Base-by-base conservation (phyloP, 2,329 filamentous ascomycete species). In the Neurospora sp. region DNA sequence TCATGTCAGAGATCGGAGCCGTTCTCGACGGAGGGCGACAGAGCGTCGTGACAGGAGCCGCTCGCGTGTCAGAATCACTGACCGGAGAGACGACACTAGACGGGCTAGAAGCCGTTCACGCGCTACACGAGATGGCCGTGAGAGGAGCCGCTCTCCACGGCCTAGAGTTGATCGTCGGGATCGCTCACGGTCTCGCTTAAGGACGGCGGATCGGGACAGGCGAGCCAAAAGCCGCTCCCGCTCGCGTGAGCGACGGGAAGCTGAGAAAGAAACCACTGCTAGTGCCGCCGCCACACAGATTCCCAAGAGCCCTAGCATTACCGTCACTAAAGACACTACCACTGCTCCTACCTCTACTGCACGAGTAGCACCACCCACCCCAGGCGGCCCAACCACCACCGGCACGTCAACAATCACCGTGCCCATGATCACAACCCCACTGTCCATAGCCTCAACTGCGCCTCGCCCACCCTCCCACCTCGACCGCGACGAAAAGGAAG, bases 401-500 rank as follows among this genome's bases (percentile, higher is more conserved):
- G 69, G 10, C 69, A 71, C 6, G 71, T 73, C 23, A 73, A 71
- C 40, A 73, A 74, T 6, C 65, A 68, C 33, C 68, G 71, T 37
- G 70, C 72, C 6, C 69, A 71, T 6, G 73, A 73, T 38, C 67
- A 70, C 28, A 72, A 75, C 41, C 75, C 72, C 81, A 82, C 23
- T 85, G 85, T 33, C 82, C 82, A 37, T 82, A 82, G 3, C 78
- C 4, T 28, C 68, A 5, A 69, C 46, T 12, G 66, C 67, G 8
- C 75, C 77, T 4, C 78, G 80, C 38, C 80, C 81, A 1, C 78
- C 81, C 2, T 79, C 81, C 0, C 78, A 77, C 17, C 77, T 82
- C 23, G 83, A 80, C 70, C 83, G 83, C 67, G 81, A 83, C n/a
- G 83, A 82, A 52, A 79, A 83, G 36, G 86, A 88, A 74, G 83